phyloP scores from a whole-genome alignment of 305 asterid species.

The Withania somnifera region DNA sequence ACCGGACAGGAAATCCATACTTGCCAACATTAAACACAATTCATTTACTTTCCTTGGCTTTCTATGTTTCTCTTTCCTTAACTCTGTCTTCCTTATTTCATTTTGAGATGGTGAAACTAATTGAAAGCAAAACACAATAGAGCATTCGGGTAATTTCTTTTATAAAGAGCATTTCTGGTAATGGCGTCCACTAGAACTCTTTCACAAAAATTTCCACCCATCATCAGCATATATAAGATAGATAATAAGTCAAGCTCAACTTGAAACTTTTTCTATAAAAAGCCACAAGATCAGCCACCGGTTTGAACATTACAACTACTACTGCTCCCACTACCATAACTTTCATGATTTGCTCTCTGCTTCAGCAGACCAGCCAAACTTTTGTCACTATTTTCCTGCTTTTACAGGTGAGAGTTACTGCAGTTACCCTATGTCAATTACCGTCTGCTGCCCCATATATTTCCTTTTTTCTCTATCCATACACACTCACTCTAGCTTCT shows the following conservation, averaged over 20 bases:
- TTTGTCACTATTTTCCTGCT: not conserved
- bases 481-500: not conserved
- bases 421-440: not conserved
- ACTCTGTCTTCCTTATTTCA: not conserved
- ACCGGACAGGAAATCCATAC: not conserved
- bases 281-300: not conserved
- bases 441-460: not conserved
- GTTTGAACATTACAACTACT: not conserved
- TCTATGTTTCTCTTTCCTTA: not conserved
- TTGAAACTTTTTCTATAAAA: not conserved
- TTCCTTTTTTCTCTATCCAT: not conserved
- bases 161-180: not conserved
- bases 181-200: not conserved
- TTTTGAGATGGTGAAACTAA: not conserved
- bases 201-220: not conserved
- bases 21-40: not conserved
- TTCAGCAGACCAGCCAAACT: not conserved
- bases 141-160: not conserved
- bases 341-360: not conserved
- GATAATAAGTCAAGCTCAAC: not conserved
- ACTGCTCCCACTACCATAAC: not conserved
- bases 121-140: not conserved
- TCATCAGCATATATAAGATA: not conserved
- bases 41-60: not conserved
- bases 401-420: not conserved